Evolutionary conservation across 208 protist species (phyloP).

Genomic region (Wallacemonas sp.): DNA sequence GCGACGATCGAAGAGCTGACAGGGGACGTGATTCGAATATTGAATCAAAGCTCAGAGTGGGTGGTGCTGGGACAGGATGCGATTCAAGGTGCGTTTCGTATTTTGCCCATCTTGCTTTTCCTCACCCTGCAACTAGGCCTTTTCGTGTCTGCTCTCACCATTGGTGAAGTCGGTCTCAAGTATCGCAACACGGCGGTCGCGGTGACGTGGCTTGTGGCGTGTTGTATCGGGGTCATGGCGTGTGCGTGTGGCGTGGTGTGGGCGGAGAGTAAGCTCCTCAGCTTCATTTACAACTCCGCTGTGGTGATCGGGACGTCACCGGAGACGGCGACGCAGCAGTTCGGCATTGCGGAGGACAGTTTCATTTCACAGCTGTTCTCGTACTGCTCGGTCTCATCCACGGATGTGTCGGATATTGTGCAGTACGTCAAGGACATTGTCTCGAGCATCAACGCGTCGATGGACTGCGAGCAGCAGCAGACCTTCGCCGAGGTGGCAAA

Average conservation of each 20-base stretch:
- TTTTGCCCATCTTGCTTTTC: constrained; percentile 33
- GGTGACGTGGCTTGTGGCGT: constrained; percentile 32
- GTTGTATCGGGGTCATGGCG: constrained; percentile 24
- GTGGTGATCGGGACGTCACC: constrained; percentile 26
- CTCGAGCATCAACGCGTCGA: constrained; percentile 16
- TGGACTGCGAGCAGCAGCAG: constrained; percentile 19
- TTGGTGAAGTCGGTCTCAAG: constrained; percentile 21
- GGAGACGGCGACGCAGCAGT: constrained; percentile 9
- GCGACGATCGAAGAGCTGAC: constrained; percentile 18
- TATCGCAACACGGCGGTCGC: constrained; percentile 16
- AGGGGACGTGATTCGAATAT: constrained; percentile 6
- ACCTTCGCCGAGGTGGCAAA: constrained; percentile 12
- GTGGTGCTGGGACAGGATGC: constrained; percentile 29
- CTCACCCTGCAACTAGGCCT: constrained; percentile 30
- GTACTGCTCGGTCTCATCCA: constrained; percentile 25
- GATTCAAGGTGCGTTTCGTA: constrained; percentile 32
- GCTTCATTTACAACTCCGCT: constrained; percentile 21
- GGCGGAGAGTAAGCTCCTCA: constrained; percentile 12
- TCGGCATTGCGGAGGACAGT: constrained; percentile 22
- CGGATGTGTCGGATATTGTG: constrained; percentile 18
- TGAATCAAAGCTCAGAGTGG: constrained; percentile 22
- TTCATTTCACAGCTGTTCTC: constrained; percentile 29
- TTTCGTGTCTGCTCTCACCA: constrained; percentile 23
- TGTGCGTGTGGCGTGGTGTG: constrained; percentile 32
- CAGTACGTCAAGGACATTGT: constrained; percentile 27